phyloP scores from a whole-genome alignment of 1,284 basidiomycete species.

The Vanrija humicola region DNA sequence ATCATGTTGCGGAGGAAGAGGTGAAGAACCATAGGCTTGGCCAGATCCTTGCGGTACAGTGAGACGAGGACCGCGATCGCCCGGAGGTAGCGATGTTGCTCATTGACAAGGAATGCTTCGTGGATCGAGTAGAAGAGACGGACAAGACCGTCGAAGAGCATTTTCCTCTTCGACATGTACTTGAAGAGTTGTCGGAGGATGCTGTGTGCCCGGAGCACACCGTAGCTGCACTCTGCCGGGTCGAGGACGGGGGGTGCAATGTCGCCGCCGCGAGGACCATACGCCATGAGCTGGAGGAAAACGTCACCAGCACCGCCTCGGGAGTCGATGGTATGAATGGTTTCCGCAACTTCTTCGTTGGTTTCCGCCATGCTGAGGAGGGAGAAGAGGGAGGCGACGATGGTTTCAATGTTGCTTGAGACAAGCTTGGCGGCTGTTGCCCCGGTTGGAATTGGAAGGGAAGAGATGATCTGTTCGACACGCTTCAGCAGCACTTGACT shows the following conservation, averaged over 20 bases:
- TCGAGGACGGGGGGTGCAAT: constrained; percentile 2
- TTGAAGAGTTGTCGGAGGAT: constrained; percentile 5
- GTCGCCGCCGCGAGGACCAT: neutral
- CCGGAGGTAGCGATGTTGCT: constrained; percentile 74
- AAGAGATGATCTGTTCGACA: too few species aligned
- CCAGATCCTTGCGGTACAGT: constrained; percentile 57
- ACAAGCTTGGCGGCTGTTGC: neutral
- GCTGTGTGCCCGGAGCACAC: constrained; percentile 8
- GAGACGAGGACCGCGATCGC: constrained; percentile 70
- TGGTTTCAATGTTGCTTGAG: constrained; percentile 9
- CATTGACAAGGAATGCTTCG: constrained; percentile 71
- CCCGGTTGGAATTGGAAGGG: neutral
- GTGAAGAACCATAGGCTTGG: constrained; percentile 59
- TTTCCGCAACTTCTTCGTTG: neutral
- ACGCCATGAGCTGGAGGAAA: constrained; percentile 8
- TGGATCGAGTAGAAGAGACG: constrained; percentile 67
- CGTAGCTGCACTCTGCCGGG: neutral
- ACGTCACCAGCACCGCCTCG: neutral
- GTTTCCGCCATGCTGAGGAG: constrained; percentile 15
- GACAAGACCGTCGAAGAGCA: constrained; percentile 71
- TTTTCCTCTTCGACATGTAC: constrained; percentile 19
- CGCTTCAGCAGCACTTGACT: too few species aligned
- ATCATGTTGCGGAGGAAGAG: constrained; percentile 64
- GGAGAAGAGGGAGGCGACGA: constrained; percentile 22
- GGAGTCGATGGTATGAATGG: neutral